Evolutionary conservation across 1,139 yeast species (phyloP).

Genomic region (Wickerhamiella pararugosa): DNA sequence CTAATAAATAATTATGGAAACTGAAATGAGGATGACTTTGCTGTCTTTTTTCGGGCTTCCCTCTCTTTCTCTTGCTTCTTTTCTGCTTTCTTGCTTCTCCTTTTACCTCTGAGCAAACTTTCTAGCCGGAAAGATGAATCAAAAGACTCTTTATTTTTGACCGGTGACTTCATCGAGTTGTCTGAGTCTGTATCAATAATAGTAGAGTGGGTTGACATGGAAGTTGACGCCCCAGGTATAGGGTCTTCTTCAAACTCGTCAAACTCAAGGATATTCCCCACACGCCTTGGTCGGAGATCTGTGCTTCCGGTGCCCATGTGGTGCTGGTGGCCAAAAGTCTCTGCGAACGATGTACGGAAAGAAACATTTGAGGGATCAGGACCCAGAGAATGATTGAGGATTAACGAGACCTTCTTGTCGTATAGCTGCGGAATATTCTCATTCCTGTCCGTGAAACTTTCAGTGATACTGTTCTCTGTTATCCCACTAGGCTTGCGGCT

Average conservation of each 20-base stretch:
- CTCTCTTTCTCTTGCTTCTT: conserved; percentile 8
- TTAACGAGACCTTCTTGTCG: conserved; percentile 64
- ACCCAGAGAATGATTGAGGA: conserved; percentile 59
- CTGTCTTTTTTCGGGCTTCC: not conserved
- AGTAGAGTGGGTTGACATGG: not conserved
- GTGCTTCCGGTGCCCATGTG: not conserved
- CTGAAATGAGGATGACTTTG: conserved; percentile 12
- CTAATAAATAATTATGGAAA: conserved; percentile 10
- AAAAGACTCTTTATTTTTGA: not conserved
- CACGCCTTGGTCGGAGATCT: conserved; percentile 2
- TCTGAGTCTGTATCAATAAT: not conserved
- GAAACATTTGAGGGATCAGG: conserved; percentile 63
- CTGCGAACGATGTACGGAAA: conserved; percentile 53
- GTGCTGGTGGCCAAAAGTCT: conserved; percentile 20
- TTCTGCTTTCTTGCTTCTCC: conserved; percentile 17
- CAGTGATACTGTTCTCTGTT: conserved; percentile 7
- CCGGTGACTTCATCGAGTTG: not conserved
- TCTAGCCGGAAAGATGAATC: conserved; percentile 23
- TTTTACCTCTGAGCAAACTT: conserved; percentile 20
- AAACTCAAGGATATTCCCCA: not conserved
- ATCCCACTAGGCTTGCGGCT: conserved; percentile 4
- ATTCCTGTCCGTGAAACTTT: conserved; percentile 8
- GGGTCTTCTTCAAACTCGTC: not conserved
- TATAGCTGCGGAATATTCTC: conserved; percentile 51
- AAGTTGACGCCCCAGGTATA: not conserved